phyloP scores from a whole-genome alignment of 441 rosid genomes.

The Pelargonium hybrid region DNA sequence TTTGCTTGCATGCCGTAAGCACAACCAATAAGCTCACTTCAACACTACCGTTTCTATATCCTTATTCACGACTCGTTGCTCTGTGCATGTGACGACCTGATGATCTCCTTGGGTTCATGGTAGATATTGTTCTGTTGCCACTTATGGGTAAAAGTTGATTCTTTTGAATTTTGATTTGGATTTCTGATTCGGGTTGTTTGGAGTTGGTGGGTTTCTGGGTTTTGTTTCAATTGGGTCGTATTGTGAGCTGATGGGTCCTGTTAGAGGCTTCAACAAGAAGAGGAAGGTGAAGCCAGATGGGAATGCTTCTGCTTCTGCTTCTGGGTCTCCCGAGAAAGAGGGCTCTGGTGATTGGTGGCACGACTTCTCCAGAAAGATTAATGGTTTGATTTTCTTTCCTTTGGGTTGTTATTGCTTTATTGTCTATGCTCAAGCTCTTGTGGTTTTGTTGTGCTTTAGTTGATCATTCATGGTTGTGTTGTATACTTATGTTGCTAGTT shows the following conservation, averaged over 20 bases:
- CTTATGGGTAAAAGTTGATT: constrained; percentile 24
- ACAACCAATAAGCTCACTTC: not conserved
- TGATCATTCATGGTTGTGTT: constrained; percentile 17
- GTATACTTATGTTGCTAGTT: not conserved
- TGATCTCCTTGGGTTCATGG: constrained; percentile 17
- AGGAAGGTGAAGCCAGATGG: constrained; percentile 34
- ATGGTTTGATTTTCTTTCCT: constrained; percentile 27
- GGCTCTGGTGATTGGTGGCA: constrained; percentile 46
- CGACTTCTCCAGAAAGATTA: constrained; percentile 38
- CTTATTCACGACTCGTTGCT: not conserved
- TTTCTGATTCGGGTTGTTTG: constrained; percentile 15
- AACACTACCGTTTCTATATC: not conserved
- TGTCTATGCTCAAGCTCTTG: not conserved
- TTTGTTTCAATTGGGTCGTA: constrained; percentile 27
- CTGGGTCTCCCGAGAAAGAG: constrained; percentile 33
- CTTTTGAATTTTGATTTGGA: constrained; percentile 21
- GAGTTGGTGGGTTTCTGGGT: constrained; percentile 18
- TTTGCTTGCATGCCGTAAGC: not conserved
- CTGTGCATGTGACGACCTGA: constrained; percentile 29
- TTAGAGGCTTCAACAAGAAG: constrained; percentile 38
- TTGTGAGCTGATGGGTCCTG: constrained; percentile 38
- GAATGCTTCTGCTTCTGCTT: constrained; percentile 27
- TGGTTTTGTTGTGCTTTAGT: constrained; percentile 7
- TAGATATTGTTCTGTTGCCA: not conserved
- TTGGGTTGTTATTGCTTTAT: constrained; percentile 13